Evolutionary conservation across 2,329 filamentous ascomycete species (phyloP), one percentile per base, ranked within the genome.

Genomic region (Orbilia oligospora): DNA sequence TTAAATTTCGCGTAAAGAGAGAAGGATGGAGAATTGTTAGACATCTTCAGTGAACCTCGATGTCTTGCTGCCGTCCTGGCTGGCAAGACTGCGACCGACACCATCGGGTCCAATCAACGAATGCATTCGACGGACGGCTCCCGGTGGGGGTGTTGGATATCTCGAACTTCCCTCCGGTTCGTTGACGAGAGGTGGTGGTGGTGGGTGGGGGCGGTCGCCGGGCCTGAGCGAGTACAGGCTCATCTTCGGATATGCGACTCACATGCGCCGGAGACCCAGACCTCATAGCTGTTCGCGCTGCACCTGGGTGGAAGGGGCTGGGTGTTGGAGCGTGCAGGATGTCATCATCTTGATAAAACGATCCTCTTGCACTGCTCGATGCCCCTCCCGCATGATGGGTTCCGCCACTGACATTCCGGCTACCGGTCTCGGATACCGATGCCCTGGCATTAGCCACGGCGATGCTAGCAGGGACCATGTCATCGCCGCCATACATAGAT

Each of bases 11-110:
- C 49, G 61, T 10, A 8, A 66, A 44, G 49, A 71, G 53, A 64
- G 51, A 12, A 30, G 10, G 41, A 22, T 30, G 2, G 22, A 8
- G 20, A 10, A 53, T 9, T 10, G 44, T 41, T 75, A 79, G 30
- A 79, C 76, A 55, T 79, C 76, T 48, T 79, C 76, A 10, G 76
- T 79, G 24, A 79, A 79, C 24, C 76, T 75, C 20, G 76, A 79
- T 5, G 76, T 79, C 41, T 79, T 79, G 65, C 76, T 79, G 24
- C 76, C 76, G 46, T 79, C 76, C 41, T 79, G 76, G 58, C 76
- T 79, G 49, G 76, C 70, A 12, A 79, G 71, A 38, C 76, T 79
- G 18, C 76, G 69, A 14, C 76, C 76, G 9, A 79, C 76, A 1
- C 55, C 76, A 63, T 79, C 76, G 3, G 76, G 61, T 16, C 69